Percentiles rank a stretch among this genome's conserved stretches.
Evolutionary conservation across 192 early-diverging fungal genomes (phyloP).

Genomic region (Coemansia sp.): DNA sequence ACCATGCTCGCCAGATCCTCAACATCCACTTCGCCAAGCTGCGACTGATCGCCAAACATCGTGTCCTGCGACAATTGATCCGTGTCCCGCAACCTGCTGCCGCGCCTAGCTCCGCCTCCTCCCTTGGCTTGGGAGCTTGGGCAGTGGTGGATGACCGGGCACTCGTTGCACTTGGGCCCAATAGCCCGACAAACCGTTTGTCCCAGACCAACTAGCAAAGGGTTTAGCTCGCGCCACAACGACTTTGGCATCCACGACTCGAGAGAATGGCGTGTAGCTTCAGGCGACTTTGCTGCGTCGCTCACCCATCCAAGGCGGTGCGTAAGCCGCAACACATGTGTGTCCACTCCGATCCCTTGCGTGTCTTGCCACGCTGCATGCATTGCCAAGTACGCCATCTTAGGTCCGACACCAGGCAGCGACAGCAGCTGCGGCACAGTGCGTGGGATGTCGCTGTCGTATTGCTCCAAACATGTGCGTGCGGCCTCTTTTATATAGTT

Average conservation of each 20-base stretch:
- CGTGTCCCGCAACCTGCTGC: slow-evolving; percentile 3
- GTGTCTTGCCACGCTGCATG: slow-evolving; percentile 81
- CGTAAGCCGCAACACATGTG: slow-evolving; percentile 89
- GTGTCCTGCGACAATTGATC: slow-evolving; percentile 21
- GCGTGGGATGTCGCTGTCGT: slow-evolving; percentile 79
- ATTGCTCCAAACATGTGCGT: slow-evolving; percentile 66
- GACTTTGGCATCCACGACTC: slow-evolving; percentile 82
- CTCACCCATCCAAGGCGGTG: slow-evolving; percentile 88
- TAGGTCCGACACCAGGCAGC: slow-evolving; percentile 91
- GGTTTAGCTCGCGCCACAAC: slow-evolving; percentile 87
- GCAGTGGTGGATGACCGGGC: slow-evolving; percentile 77
- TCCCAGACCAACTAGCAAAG: slow-evolving; percentile 88
- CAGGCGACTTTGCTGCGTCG: slow-evolving; percentile 72
- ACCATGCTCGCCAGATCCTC: slow-evolving; percentile 53
- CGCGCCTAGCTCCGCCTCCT: slow-evolving; percentile 8
- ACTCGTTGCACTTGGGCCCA: slow-evolving; percentile 72
- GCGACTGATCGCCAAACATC: slow-evolving; percentile 26
- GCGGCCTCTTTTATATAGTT: slow-evolving; percentile 79
- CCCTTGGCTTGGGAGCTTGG: slow-evolving; percentile 42
- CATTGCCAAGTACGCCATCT: slow-evolving; percentile 87
- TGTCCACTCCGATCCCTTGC: slow-evolving; percentile 95
- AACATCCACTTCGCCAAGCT: slow-evolving; percentile 44
- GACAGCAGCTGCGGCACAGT: slow-evolving; percentile 74
- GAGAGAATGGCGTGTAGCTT: slow-evolving; percentile 71
- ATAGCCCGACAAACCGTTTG: slow-evolving; percentile 77